Base-by-base conservation (phyloP, 768 basidiomycete genomes). In the Psilocybe azurescens region DNA sequence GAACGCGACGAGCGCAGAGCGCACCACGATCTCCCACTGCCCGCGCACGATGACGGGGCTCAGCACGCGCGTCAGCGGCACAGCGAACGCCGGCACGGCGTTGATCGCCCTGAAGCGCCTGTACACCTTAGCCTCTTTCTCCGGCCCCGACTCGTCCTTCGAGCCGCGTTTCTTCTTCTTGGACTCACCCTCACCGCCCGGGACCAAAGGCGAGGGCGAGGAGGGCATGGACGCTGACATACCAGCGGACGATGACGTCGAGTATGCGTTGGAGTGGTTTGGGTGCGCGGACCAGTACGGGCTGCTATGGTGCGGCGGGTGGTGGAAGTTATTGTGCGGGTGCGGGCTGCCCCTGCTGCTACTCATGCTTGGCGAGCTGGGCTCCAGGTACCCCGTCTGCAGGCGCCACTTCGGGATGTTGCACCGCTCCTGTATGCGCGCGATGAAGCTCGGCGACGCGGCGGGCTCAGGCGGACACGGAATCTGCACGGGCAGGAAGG, bases 11-110 rank as follows among this genome's bases (percentile, higher is more conserved):
- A 77, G 30, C 48, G 78, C 79, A 2, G 88, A 88, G 39, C 89
- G 79, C 29, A 90, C 77, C 32, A 93, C 89, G 30, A 94, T 89
- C 74, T 93, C 91, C 93, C 92, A 94, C 67, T 94, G 93, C 2
- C 86, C 90, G n/a, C 93, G 82, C 55, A 85, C 81, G 54, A 93
- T 85, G 59, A 89, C 80, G 14, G 90, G 87, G 61, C 83, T 90
- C 53, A 90, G 79, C 20, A 94, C 79, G 44, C 80, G 81, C 47
- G 92, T 92, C 59, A 94, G 75, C 33, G 90, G 89, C 20, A 83
- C 76, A 18, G 86, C 82, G 64, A 93, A 93, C 48, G 90, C 86
- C 2, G 91, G 91, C 14, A 92, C 90, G 10, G 80, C 76, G 49
- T 78, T 77, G 51, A 86, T 76, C 65, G 75, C 73, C 62, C 78